phyloP scores from a whole-genome alignment of 164 flowering plant genomes.

The Sedum album region DNA sequence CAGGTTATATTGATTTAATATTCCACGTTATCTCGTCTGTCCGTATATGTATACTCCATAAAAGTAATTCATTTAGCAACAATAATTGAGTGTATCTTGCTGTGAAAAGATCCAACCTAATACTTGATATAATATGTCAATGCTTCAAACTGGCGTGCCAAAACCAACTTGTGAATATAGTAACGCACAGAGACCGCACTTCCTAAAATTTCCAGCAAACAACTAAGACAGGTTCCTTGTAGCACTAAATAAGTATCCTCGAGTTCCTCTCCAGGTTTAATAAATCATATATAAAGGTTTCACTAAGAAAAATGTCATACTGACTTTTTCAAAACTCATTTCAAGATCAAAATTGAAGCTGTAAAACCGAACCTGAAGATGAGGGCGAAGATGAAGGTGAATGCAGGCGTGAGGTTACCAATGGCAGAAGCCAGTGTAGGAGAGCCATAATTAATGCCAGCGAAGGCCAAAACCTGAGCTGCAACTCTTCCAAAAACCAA shows the following conservation, averaged over 20 bases:
- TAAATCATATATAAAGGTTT: too few species aligned
- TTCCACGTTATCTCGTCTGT: too few species aligned
- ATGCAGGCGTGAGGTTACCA: conserved; percentile 13
- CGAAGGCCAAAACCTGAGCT: conserved; percentile 10
- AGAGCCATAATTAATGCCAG: conserved; percentile 21
- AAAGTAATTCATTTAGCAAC: too few species aligned
- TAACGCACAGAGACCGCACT: neutral
- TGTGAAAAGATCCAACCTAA: too few species aligned
- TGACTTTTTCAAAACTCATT: neutral
- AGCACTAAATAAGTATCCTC: neutral
- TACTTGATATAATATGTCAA: too few species aligned
- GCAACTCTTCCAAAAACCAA: conserved; percentile 12
- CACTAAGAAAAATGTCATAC: neutral
- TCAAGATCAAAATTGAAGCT: neutral
- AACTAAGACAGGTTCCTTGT: neutral
- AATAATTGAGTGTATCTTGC: too few species aligned
- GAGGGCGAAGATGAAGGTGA: conserved; percentile 14
- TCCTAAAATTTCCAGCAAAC: neutral
- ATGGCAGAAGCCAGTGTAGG: conserved; percentile 29
- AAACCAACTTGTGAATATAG: conserved; percentile 2
- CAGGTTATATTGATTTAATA: too few species aligned
- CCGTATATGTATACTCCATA: too few species aligned
- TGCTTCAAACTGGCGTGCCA: neutral
- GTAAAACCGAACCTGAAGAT: conserved; percentile 8
- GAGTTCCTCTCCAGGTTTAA: neutral